phyloP scores from a whole-genome alignment of 306 rosid species.

The Rubus idaeus region DNA sequence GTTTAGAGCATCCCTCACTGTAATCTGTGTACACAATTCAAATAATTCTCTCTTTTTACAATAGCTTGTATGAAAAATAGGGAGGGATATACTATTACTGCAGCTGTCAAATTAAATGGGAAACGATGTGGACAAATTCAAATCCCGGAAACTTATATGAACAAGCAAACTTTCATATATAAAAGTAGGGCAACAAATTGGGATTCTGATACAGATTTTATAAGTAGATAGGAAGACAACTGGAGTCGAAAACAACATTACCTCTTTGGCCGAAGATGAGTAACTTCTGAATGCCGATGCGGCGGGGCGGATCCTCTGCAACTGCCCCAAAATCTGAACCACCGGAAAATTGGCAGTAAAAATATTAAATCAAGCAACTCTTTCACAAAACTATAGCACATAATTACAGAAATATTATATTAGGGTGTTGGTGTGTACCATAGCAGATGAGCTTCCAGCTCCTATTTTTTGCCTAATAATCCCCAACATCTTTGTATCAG shows the following conservation, averaged over 20 bases:
- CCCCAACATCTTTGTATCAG: constrained; percentile 61
- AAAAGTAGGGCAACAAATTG: background rate
- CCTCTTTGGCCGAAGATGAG: constrained; percentile 76
- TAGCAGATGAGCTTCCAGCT: constrained; percentile 40
- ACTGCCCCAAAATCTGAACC: constrained; percentile 23
- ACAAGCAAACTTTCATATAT: background rate
- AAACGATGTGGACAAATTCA: too few species aligned
- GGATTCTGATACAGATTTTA: background rate
- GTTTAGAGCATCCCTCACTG: constrained; percentile 87
- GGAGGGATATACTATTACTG: too few species aligned
- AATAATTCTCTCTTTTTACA: background rate
- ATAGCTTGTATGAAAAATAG: too few species aligned
- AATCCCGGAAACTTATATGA: background rate
- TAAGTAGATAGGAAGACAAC: background rate
- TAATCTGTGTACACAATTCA: constrained; percentile 53
- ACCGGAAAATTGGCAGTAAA: background rate
- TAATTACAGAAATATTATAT: background rate
- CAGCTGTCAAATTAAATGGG: too few species aligned
- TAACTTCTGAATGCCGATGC: constrained; percentile 54
- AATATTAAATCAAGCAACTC: background rate
- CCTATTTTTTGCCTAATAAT: constrained; percentile 53
- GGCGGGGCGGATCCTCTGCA: constrained; percentile 64
- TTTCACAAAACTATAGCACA: background rate
- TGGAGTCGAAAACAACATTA: constrained; percentile 16
- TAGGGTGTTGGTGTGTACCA: constrained; percentile 27